Evolutionary conservation across 2,329 filamentous ascomycete genomes (phyloP).

Genomic region (Myotisia sp.): DNA sequence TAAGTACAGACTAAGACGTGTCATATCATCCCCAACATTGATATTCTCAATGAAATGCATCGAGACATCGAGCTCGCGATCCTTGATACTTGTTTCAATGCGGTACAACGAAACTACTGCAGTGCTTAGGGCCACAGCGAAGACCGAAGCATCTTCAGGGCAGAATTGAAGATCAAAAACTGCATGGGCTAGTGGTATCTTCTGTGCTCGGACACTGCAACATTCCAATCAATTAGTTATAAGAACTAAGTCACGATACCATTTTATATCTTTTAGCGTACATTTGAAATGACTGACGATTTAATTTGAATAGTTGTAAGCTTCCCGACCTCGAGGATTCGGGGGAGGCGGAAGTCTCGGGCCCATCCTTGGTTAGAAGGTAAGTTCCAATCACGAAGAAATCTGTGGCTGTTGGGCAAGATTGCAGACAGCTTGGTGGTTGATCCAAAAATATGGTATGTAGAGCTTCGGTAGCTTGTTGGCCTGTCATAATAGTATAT

Average conservation of each 20-base stretch:
- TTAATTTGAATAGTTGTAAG: conserved; percentile 50
- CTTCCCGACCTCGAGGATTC: conserved; percentile 58
- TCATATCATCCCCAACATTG: conserved; percentile 38
- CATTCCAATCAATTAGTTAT: too few relatives aligned
- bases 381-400: conserved; percentile 78
- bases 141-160: conserved; percentile 38
- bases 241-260: too few relatives aligned
- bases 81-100: conserved; percentile 12
- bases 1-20: conserved; percentile 55
- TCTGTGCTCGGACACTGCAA: conserved; percentile 43
- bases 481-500: too few relatives aligned
- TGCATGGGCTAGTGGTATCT: conserved; percentile 51
- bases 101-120: conserved; percentile 31
- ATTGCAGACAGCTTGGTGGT: conserved; percentile 33
- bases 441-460: conserved; percentile 28
- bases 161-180: conserved; percentile 79
- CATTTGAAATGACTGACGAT: conserved; percentile 19
- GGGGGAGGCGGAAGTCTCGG: conserved; percentile 15
- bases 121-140: conserved; percentile 68
- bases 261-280: too few relatives aligned
- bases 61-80: conserved; percentile 7
- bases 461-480: too few relatives aligned
- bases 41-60: conserved; percentile 30
- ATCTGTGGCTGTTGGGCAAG: conserved; percentile 35
- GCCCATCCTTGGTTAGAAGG: conserved; percentile 39